These are phyloP conservation scores for Coemansia sp. DNA, from an alignment of 192 early-diverging fungal genomes.

Conservation along the genomic window DNA sequence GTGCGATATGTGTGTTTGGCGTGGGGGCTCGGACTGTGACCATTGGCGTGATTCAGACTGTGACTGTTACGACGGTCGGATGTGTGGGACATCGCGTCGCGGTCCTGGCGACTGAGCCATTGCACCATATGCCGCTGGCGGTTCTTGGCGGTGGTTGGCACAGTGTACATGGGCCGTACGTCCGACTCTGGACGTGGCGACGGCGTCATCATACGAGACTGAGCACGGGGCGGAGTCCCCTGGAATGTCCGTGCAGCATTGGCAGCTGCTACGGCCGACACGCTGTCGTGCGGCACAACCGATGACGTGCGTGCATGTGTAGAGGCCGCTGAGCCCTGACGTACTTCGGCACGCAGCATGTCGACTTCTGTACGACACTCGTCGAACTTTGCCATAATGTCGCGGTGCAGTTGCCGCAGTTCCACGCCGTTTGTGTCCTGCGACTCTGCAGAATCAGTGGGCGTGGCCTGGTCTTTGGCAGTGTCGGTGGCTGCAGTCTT, in stretches of 20 bases:
- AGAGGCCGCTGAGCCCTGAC: slow-evolving; percentile 15
- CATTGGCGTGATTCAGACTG: neutral
- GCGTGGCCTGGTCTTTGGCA: too few species aligned
- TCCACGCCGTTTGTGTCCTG: slow-evolving; percentile 3
- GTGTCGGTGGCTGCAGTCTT: too few species aligned
- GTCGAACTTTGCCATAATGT: slow-evolving; percentile 32
- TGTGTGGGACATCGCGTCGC: neutral
- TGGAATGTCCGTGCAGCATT: neutral
- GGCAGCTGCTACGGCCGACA: slow-evolving; percentile 18
- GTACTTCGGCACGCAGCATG: slow-evolving; percentile 39
- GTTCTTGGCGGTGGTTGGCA: slow-evolving; percentile 27
- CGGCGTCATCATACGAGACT: slow-evolving; percentile 4
- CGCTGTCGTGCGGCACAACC: slow-evolving; percentile 32
- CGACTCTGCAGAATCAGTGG: too few species aligned
- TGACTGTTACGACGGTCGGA: neutral
- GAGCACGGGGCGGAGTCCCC: neutral
- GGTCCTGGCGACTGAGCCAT: slow-evolving; percentile 25
- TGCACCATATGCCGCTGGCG: slow-evolving; percentile 39
- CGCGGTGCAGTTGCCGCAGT: slow-evolving; percentile 26
- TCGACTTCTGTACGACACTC: slow-evolving; percentile 37
- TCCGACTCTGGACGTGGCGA: slow-evolving; percentile 14
- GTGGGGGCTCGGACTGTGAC: neutral
- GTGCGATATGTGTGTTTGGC: neutral
- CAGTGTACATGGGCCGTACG: slow-evolving; percentile 7
- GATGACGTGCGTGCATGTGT: slow-evolving; percentile 7